phyloP scores from a whole-genome alignment of 257 asterid species.

The Ballota nigra region DNA sequence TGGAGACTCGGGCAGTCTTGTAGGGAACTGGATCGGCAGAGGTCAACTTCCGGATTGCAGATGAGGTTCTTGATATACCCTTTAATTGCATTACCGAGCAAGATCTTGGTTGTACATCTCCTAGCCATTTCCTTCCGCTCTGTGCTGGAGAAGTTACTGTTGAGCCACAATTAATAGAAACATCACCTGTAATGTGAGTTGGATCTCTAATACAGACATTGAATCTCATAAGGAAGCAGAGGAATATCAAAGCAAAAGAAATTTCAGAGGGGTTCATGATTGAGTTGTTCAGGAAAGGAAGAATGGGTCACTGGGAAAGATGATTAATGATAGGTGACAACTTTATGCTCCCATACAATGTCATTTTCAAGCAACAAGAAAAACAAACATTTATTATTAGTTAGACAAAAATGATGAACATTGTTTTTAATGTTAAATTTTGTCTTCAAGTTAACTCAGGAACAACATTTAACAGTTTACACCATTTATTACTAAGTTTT shows the following conservation, averaged over 20 bases:
- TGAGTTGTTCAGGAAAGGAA: too few species aligned
- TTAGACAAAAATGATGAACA: not conserved
- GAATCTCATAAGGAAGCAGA: conserved; percentile 7
- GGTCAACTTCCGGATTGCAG: not conserved
- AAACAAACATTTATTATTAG: not conserved
- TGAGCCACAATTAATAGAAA: conserved; percentile 42
- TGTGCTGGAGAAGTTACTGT: conserved; percentile 23
- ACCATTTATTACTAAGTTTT: not conserved
- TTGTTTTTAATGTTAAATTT: not conserved
- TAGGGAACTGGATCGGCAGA: conserved; percentile 29
- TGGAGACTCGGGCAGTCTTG: not conserved
- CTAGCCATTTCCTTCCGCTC: conserved; percentile 43
- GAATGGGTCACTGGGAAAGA: too few species aligned
- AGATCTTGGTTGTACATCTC: conserved; percentile 28
- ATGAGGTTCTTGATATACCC: conserved; percentile 43
- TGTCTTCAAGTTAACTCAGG: not conserved
- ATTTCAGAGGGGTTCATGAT: not conserved
- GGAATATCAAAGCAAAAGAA: not conserved
- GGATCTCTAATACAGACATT: not conserved
- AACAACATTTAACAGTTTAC: not conserved
- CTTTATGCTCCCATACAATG: too few species aligned
- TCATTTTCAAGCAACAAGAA: not conserved
- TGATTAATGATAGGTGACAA: too few species aligned
- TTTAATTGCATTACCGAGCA: conserved; percentile 28
- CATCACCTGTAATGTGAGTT: not conserved